A percentile compares a stretch with the other conserved stretches of the same genome.
Conservation (phyloP, 73 alveolate genomes). For the Tetrahymena malaccensis region DNA sequence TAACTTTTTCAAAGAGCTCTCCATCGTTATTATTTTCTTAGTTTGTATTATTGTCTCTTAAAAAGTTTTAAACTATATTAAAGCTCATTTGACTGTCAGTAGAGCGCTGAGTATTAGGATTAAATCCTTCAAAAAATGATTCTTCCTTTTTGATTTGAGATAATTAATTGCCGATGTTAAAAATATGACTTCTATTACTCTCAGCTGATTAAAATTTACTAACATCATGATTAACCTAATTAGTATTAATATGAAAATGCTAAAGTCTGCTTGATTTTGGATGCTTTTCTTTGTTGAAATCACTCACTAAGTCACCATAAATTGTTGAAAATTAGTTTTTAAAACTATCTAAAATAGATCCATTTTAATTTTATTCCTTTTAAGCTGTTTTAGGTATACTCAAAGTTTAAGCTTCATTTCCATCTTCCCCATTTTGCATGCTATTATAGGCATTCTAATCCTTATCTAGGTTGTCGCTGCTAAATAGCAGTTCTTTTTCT, state of each 20-base stretch:
- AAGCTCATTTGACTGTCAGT: neutral
- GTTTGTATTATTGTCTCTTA: neutral
- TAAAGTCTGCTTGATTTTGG: neutral
- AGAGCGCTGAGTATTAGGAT: neutral
- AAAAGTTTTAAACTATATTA: neutral
- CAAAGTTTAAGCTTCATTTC: neutral
- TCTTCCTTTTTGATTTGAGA: neutral
- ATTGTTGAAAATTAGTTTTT: neutral
- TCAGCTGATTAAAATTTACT: neutral
- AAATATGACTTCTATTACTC: neutral
- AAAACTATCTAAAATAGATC: neutral
- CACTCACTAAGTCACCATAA: neutral
- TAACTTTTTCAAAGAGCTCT: neutral
- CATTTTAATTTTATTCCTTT: neutral
- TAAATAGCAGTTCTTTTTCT: neutral
- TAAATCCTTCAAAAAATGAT: neutral
- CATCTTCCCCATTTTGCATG: neutral
- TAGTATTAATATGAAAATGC: neutral
- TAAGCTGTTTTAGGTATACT: neutral
- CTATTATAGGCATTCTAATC: neutral
- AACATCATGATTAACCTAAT: neutral
- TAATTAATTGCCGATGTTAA: neutral
- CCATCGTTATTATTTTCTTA: neutral
- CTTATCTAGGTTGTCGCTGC: neutral
- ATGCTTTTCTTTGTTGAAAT: neutral